phyloP scores from a whole-genome alignment of 2,329 filamentous ascomycete genomes.

The Allantophomopsis cytisporea region DNA sequence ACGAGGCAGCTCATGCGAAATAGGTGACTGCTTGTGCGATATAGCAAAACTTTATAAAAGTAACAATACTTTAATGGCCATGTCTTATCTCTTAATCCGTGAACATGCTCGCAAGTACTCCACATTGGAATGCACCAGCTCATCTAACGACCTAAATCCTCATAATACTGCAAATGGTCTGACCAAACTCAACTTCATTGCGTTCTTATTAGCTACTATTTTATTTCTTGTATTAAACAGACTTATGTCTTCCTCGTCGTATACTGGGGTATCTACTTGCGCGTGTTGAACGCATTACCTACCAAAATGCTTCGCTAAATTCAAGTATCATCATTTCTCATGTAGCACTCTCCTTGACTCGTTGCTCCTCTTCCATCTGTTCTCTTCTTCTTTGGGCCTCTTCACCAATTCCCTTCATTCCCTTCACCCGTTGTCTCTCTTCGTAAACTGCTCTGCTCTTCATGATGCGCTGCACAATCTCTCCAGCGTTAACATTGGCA shows the following conservation, averaged over 20 bases:
- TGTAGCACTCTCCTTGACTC: constrained; percentile 8
- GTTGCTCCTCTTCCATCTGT: constrained; percentile 33
- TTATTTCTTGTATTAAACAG: too few relatives aligned
- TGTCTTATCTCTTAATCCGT: too few relatives aligned
- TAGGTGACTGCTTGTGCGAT: too few relatives aligned
- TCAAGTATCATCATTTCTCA: neutral
- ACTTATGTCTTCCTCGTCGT: neutral
- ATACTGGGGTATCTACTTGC: constrained; percentile 4
- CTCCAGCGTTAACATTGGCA: constrained; percentile 76
- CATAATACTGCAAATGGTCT: too few relatives aligned
- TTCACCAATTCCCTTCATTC: constrained; percentile 71
- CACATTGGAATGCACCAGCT: too few relatives aligned
- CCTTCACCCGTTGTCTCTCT: constrained; percentile 80
- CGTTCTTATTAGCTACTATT: too few relatives aligned
- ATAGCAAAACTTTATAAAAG: too few relatives aligned
- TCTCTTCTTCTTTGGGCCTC: constrained; percentile 49
- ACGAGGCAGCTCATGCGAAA: too few relatives aligned
- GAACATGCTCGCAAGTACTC: too few relatives aligned
- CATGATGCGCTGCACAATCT: constrained; percentile 86
- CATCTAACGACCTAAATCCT: too few relatives aligned
- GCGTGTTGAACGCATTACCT: constrained; percentile 12
- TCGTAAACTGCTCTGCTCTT: constrained; percentile 80
- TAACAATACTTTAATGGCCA: too few relatives aligned
- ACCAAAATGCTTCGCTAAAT: constrained; percentile 5
- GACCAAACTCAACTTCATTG: too few relatives aligned